phyloP scores from a whole-genome alignment of 352 stramenopile genomes.

The Globisporangium cystogenes region DNA sequence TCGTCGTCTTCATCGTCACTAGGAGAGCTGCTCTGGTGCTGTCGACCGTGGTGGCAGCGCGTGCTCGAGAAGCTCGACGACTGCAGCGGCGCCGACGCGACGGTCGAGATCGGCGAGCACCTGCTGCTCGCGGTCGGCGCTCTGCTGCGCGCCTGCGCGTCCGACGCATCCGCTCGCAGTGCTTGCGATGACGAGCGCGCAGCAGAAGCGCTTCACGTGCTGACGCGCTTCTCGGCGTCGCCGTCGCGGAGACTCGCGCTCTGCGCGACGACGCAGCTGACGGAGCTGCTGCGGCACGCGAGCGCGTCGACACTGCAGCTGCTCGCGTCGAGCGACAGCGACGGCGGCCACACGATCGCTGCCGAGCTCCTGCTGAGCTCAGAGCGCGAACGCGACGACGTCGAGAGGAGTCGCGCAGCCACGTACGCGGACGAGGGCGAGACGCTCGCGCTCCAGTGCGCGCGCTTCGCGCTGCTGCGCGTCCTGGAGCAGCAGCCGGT shows the following conservation, averaged over 20 bases:
- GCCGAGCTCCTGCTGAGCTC: background rate
- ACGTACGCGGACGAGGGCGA: background rate
- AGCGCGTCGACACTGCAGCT: background rate
- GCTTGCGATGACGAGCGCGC: background rate
- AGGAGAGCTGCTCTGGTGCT: conserved; percentile 1
- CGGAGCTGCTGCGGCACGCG: background rate
- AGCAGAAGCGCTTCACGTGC: background rate
- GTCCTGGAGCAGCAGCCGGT: background rate
- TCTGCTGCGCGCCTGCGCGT: background rate
- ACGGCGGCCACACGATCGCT: background rate
- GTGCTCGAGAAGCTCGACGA: conserved; percentile 5
- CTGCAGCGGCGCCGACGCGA: background rate
- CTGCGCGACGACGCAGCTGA: background rate
- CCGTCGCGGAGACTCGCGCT: background rate
- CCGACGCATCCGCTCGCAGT: background rate
- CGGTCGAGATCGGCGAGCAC: background rate
- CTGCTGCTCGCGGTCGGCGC: background rate
- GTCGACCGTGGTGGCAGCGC: background rate
- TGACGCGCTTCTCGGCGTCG: background rate
- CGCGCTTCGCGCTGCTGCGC: conserved; percentile 4
- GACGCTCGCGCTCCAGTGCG: background rate
- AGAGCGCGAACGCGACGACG: background rate
- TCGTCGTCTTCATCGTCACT: too few species aligned
- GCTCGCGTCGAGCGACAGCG: background rate
- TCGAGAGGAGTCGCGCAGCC: background rate